A percentile compares a stretch with the other conserved stretches of the same genome.
phyloP scores from a whole-genome alignment of 2,329 filamentous ascomycete genomes.

The Colletotrichum sp. region DNA sequence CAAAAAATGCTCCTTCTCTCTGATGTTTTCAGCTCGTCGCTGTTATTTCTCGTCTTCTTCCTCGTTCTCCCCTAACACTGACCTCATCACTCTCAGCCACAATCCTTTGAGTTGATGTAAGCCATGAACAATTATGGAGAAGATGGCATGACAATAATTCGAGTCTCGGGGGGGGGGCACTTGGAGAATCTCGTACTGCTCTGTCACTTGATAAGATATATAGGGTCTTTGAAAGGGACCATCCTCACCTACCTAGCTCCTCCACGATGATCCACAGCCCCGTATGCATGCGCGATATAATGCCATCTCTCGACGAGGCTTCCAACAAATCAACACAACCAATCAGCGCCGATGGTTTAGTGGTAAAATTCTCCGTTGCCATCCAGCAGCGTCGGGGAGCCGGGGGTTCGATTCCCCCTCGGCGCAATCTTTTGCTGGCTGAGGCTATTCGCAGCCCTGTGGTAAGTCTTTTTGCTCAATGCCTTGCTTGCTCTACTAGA shows the following conservation, averaged over 20 bases:
- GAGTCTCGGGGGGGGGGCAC: too few relatives aligned
- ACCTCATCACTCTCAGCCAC: background rate
- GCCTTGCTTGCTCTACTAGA: too few relatives aligned
- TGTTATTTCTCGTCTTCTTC: accelerated
- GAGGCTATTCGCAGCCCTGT: background rate
- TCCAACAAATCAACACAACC: background rate
- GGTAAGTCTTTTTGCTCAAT: background rate
- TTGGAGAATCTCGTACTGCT: background rate
- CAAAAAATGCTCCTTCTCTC: background rate
- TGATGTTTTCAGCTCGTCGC: background rate
- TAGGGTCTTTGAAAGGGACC: background rate
- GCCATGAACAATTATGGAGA: background rate
- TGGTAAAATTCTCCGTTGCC: constrained; percentile 7
- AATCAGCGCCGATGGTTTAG: background rate
- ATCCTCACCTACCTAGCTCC: background rate
- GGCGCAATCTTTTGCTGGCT: background rate
- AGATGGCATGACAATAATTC: background rate
- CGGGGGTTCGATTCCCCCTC: constrained; percentile 1
- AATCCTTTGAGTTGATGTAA: background rate
- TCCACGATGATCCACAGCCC: background rate
- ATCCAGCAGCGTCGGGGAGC: background rate
- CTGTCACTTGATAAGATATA: background rate
- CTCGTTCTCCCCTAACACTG: accelerated
- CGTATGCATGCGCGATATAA: background rate
- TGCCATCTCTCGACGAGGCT: accelerated